phyloP scores from a whole-genome alignment of 108 stramenopile genomes.

The Conticribra weissflogii region DNA sequence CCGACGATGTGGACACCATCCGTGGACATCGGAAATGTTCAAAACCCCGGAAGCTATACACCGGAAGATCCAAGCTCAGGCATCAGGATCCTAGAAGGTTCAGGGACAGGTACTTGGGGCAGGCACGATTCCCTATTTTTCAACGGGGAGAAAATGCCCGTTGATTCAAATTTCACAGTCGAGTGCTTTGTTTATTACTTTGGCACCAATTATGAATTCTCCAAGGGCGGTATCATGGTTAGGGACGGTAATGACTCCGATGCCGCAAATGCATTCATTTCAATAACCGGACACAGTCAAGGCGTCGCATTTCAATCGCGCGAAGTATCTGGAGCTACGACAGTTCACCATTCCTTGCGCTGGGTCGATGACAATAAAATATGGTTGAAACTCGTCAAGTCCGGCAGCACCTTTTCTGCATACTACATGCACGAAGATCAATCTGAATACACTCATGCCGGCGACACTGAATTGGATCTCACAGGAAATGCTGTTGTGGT shows the following conservation, averaged over 20 bases:
- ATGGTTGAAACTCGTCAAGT: constrained; percentile 17
- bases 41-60: not conserved
- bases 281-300: constrained; percentile 4
- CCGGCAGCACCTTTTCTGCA: not conserved
- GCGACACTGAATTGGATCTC: not conserved
- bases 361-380: constrained; percentile 5
- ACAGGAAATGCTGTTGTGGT: not conserved
- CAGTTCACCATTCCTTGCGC: not conserved
- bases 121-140: constrained; percentile 22
- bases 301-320: constrained; percentile 28
- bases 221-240: constrained; percentile 40
- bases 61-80: not conserved
- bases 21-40: constrained; percentile 17
- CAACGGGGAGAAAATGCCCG: not conserved
- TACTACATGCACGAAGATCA: not conserved
- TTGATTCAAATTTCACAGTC: not conserved
- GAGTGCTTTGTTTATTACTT: constrained; percentile 12
- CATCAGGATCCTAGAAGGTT: constrained; percentile 5
- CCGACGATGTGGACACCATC: constrained; percentile 20
- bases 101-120: constrained; percentile 37
- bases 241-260: constrained; percentile 3
- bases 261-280: constrained; percentile 26
- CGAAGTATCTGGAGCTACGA: not conserved
- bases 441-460: not conserved
- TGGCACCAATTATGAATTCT: not conserved